A percentile compares a stretch with the other conserved stretches of the same genome.
Conservation (phyloP, 129 eudicot species). For the Sambucus nigra region DNA sequence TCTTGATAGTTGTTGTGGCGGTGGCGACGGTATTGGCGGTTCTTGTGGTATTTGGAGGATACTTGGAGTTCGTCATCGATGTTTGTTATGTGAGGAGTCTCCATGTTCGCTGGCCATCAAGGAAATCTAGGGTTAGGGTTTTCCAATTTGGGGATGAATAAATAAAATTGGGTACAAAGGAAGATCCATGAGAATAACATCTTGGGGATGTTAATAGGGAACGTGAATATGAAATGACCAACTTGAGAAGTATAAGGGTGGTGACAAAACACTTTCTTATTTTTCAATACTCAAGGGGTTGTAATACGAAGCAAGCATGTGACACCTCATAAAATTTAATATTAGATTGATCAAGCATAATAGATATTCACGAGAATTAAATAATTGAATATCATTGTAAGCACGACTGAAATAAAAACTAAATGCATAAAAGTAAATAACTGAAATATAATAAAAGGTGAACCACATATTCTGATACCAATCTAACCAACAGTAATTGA, state of each 20-base stretch:
- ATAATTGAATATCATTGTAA: too few relatives aligned
- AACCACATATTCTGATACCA: too few relatives aligned
- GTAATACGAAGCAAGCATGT: too few relatives aligned
- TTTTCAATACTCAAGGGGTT: too few relatives aligned
- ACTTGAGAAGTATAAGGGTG: not conserved
- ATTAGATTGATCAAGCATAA: too few relatives aligned
- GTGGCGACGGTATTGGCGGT: slow-evolving; percentile 48
- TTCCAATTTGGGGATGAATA: not conserved
- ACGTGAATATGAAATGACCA: not conserved
- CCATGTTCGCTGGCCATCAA: not conserved
- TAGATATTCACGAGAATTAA: too few relatives aligned
- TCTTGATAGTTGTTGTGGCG: slow-evolving; percentile 25
- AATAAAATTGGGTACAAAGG: not conserved
- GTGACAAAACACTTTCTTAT: too few relatives aligned
- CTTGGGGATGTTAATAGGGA: not conserved
- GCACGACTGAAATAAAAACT: too few relatives aligned
- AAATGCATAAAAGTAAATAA: too few relatives aligned
- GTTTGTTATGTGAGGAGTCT: not conserved
- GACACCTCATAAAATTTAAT: too few relatives aligned
- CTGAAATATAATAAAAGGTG: too few relatives aligned
- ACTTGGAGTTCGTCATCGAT: slow-evolving; percentile 58
- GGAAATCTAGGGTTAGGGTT: slow-evolving; percentile 10
- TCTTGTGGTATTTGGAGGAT: slow-evolving; percentile 68
- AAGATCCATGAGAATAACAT: not conserved
- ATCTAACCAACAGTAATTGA: too few relatives aligned